Percentiles rank a stretch among this genome's conserved stretches.
Conservation (phyloP, 2,329 filamentous ascomycete species). For the Colletotrichum zoysiae region DNA sequence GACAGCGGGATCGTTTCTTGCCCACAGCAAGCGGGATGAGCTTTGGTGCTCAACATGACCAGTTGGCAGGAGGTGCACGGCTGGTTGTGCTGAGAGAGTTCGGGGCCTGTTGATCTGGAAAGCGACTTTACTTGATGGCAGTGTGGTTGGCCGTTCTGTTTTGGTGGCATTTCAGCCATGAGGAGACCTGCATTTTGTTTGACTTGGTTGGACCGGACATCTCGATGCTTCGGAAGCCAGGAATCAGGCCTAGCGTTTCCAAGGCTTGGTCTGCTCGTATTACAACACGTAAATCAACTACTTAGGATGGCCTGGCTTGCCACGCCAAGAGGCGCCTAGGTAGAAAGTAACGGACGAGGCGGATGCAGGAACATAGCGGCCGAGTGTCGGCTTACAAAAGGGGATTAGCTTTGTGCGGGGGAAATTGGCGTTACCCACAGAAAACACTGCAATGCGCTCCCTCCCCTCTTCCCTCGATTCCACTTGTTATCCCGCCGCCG, state of each 20-base stretch:
- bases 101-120: not conserved
- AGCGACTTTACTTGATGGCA: not conserved
- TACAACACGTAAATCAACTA: constrained; percentile 13
- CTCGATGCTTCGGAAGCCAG: not conserved
- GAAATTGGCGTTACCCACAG: not conserved
- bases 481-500: too few species aligned
- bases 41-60: not conserved
- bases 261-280: constrained; percentile 16
- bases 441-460: not conserved
- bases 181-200: not conserved
- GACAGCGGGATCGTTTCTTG: constrained; percentile 22
- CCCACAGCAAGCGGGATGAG: not conserved
- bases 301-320: constrained; percentile 3
- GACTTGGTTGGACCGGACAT: not conserved
- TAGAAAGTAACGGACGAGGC: not conserved
- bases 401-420: constrained; percentile 4
- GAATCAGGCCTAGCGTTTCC: constrained; percentile 25
- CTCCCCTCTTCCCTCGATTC: not conserved
- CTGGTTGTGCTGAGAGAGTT: constrained; percentile 6
- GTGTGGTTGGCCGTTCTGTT: not conserved
- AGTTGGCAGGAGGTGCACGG: too few species aligned
- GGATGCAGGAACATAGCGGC: constrained; percentile 37
- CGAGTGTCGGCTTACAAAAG: not conserved
- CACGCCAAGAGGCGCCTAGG: constrained; percentile 8
- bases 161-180: not conserved